Conservation (phyloP, 75 land plant species). For the Picea sitchensis region DNA sequence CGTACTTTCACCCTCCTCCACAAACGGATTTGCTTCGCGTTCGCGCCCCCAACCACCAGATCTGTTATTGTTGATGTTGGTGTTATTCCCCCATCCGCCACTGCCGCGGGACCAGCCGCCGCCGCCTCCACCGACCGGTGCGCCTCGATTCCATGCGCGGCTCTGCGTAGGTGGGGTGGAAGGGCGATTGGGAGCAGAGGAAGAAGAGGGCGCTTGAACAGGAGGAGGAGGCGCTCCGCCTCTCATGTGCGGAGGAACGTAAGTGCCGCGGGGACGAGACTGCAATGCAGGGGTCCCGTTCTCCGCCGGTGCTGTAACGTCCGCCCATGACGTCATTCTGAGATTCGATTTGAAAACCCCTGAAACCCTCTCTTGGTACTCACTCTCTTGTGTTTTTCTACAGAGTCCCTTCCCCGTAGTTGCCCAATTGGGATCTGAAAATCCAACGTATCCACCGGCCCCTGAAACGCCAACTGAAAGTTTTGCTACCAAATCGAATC, state of each 20-base stretch:
- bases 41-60: constrained; percentile 36
- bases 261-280: constrained; percentile 29
- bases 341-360: background rate
- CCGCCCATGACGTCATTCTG: constrained; percentile 63
- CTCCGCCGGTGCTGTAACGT: constrained; percentile 40
- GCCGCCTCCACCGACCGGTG: constrained; percentile 15
- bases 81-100: constrained; percentile 24
- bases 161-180: constrained; percentile 7
- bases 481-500: too few relatives aligned
- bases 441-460: too few relatives aligned
- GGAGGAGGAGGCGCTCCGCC: constrained; percentile 10
- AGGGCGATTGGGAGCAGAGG: constrained; percentile 11
- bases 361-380: background rate
- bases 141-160: constrained; percentile 12
- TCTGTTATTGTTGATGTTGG: constrained; percentile 15
- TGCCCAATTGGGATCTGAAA: too few relatives aligned
- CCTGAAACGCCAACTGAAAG: too few relatives aligned
- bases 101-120: constrained; percentile 18
- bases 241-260: constrained; percentile 87
- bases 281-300: constrained; percentile 17
- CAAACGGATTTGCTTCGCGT: constrained; percentile 54
- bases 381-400: too few relatives aligned
- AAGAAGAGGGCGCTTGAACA: background rate
- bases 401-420: too few relatives aligned
- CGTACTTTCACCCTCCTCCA: constrained; percentile 28